These are phyloP conservation scores for Lentinula guzmanii DNA, from an alignment of 768 basidiomycete genomes.

Conservation along the genomic window DNA sequence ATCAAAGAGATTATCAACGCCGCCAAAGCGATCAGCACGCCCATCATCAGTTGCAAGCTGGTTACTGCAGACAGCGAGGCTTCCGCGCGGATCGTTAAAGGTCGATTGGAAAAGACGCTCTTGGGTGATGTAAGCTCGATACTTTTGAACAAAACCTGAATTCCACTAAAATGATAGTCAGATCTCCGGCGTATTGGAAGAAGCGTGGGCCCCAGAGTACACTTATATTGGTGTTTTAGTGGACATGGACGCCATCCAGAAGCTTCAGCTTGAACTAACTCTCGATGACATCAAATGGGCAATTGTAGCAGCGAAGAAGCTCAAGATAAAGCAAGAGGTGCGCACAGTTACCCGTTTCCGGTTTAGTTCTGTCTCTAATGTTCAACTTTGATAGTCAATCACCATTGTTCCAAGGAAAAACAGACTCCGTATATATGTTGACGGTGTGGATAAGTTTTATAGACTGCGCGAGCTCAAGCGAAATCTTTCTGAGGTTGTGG, in stretches of 20 bases:
- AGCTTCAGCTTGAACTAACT: slow-evolving; percentile 92
- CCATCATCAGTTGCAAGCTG: slow-evolving; percentile 95
- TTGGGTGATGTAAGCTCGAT: slow-evolving; percentile 73
- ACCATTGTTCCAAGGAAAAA: slow-evolving; percentile 69
- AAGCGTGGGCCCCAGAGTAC: slow-evolving; percentile 91
- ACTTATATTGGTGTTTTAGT: slow-evolving; percentile 92
- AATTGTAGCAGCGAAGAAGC: slow-evolving; percentile 77
- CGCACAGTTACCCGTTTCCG: slow-evolving; percentile 1
- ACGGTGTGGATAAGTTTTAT: slow-evolving; percentile 75
- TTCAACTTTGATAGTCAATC: slow-evolving; percentile 45
- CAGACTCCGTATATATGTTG: slow-evolving; percentile 75
- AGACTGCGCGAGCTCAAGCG: slow-evolving; percentile 83
- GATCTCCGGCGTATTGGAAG: slow-evolving; percentile 91
- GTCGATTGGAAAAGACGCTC: slow-evolving; percentile 89
- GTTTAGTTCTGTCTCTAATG: background rate
- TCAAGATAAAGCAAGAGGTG: slow-evolving; percentile 90
- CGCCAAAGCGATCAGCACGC: slow-evolving; percentile 94
- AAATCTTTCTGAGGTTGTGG: slow-evolving; percentile 76
- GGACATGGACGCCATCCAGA: slow-evolving; percentile 81
- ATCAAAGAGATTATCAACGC: slow-evolving; percentile 99
- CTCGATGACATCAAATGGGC: slow-evolving; percentile 92
- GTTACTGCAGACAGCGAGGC: slow-evolving; percentile 81
- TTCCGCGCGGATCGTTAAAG: slow-evolving; percentile 98
- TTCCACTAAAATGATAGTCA: slow-evolving; percentile 22
- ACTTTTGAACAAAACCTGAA: background rate